phyloP scores from a whole-genome alignment of 768 basidiomycete genomes.

The Megacollybia marginata region DNA sequence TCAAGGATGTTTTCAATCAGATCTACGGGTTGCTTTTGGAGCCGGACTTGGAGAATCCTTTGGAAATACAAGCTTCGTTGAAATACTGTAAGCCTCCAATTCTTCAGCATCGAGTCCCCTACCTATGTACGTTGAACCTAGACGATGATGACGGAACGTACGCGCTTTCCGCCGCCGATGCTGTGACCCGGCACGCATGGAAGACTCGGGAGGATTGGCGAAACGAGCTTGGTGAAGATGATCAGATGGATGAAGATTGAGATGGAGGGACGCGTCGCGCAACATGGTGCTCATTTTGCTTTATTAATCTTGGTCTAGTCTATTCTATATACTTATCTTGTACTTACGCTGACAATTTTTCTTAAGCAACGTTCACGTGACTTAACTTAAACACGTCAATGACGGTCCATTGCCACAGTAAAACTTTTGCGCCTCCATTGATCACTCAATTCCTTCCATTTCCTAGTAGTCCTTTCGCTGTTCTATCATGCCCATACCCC shows the following conservation, averaged over 20 bases:
- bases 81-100: conserved; percentile 17
- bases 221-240: conserved; percentile 11
- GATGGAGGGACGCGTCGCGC: no score
- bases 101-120: background rate
- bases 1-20: conserved; percentile 18
- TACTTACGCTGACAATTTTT: no score
- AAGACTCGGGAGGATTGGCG: conserved; percentile 18
- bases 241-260: background rate
- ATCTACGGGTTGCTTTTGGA: conserved; percentile 18
- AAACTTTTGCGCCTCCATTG: no score
- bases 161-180: conserved; percentile 19
- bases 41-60: conserved; percentile 21
- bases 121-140: conserved; percentile 2
- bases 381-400: no score
- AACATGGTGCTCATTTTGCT: no score
- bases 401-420: no score
- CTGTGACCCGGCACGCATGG: conserved; percentile 15
- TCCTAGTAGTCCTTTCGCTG: no score
- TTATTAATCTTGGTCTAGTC: no score
- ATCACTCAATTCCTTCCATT: no score
- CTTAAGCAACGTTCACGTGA: no score
- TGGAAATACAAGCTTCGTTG: conserved; percentile 22
- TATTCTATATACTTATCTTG: no score
- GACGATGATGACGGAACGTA: conserved; percentile 24
- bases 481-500: no score